Percentiles rank a stretch among this genome's conserved stretches.
Evolutionary conservation across 176 grass and related monocot genomes (phyloP).

Genomic region (Aegilops longissima): DNA sequence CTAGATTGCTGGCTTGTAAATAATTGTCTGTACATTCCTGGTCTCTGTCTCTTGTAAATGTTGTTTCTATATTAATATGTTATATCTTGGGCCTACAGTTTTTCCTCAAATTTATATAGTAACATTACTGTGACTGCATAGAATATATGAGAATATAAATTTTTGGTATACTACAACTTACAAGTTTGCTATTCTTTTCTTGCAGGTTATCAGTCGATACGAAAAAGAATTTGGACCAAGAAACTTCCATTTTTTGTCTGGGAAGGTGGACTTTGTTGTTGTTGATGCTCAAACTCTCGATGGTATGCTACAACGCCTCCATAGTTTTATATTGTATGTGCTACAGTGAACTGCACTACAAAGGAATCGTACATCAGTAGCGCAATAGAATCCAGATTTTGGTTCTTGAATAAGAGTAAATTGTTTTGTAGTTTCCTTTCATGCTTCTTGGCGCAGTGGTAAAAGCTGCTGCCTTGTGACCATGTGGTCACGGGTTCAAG

Average conservation of each 20-base stretch:
- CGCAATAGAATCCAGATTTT: conserved; percentile 6
- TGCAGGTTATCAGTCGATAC: conserved; percentile 71
- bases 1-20: conserved; percentile 2
- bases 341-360: conserved; percentile 10
- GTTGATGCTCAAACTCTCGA: conserved; percentile 98
- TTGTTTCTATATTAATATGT: not conserved
- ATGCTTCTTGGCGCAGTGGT: not conserved
- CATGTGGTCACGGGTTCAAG: no score
- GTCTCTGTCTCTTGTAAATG: not conserved
- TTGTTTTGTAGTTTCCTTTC: not conserved
- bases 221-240: conserved; percentile 90
- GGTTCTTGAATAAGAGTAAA: conserved; percentile 22
- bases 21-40: not conserved
- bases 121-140: conserved; percentile 21
- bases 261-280: conserved; percentile 79
- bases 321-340: conserved; percentile 11
- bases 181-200: conserved; percentile 24
- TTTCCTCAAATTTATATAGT: conserved; percentile 2
- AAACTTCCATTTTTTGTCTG: conserved; percentile 77
- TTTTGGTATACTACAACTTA: not conserved
- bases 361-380: conserved; percentile 1
- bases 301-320: conserved; percentile 53
- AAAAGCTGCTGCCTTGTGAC: no score
- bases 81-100: not conserved
- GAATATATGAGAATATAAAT: not conserved